Base-by-base conservation (phyloP, 176 grass and related monocot genomes). In the Rhynchospora breviuscula region DNA sequence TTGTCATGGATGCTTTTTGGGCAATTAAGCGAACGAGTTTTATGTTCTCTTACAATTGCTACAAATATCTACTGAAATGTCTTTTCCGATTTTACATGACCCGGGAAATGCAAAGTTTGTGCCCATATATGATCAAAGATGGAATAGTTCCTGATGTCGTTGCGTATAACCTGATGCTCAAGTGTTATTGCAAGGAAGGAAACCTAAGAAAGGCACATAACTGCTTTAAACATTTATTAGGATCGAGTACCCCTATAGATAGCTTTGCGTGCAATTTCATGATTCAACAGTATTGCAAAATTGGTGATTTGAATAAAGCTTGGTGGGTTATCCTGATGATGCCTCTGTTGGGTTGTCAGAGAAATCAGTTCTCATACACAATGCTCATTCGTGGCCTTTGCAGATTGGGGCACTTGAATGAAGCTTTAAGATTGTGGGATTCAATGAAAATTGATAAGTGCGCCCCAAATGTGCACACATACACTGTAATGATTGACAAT, bases 281-380 rank as follows among this genome's bases (percentile, higher is more conserved):
- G 35, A 67, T 94, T 17, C 17, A 94, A 67, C 90, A 84, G 45
- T 92, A 88, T 52, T 92, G 94, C 31, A 63, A 82, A 67, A 64
- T 44, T 25, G 76, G 84, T 76, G 78, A 92, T 51, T 31, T 92
- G 67, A 85, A 85, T 76, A 86, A 72, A 48, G 94, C 94, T 64
- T 97, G 94, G 57, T 90, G 94, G 83, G 15, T 97, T 12, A 83
- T 97, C 44, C 21, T 94, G 29, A 91, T 97, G 89, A 97, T 97
- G 94, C 91, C 94, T 12, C 46, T 88, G 62, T 79, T 86, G 60
- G 91, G 91, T 81, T 90, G 84, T 78, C 17, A 2, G 53, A 93
- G 91, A 82, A 93, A 97, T 82, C 80, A 92, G 64, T 93, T 90
- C 81, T 93, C 94, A 35, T 93, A 92, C 45, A 97, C 91, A 49